Conservation (phyloP, 495 filamentous ascomycete species). For the Aspergillus olivimuriae region DNA sequence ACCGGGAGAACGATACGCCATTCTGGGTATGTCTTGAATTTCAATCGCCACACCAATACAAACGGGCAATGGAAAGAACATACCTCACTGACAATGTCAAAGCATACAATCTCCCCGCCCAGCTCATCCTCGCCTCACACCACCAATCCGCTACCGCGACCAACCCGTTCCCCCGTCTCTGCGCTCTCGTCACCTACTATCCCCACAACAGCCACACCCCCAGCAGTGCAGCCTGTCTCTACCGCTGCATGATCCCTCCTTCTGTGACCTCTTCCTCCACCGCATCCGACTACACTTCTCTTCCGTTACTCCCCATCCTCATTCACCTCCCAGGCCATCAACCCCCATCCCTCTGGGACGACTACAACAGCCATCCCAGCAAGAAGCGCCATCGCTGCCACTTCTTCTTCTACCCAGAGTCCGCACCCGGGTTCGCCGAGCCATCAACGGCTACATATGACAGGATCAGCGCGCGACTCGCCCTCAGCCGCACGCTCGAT, state of each 20-base stretch:
- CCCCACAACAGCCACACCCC: constrained; percentile 26
- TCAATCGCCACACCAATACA: not conserved
- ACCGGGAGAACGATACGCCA: constrained; percentile 39
- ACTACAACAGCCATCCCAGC: constrained; percentile 7
- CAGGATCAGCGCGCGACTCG: constrained; percentile 41
- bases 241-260: constrained; percentile 2
- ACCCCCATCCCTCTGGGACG: constrained; percentile 24
- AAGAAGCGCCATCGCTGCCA: constrained; percentile 42
- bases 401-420: constrained; percentile 41
- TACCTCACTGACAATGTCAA: too few species aligned
- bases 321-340: constrained; percentile 47
- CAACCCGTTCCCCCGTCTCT: constrained; percentile 37
- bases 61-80: too few species aligned
- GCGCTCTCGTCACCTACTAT: constrained; percentile 54
- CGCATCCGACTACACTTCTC: constrained; percentile 32
- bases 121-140: constrained; percentile 46
- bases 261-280: constrained; percentile 25
- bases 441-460: constrained; percentile 17
- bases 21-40: constrained; percentile 32
- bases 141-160: constrained; percentile 33
- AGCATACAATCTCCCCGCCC: constrained; percentile 56
- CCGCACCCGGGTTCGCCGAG: constrained; percentile 30
- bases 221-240: not conserved
- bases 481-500: constrained; percentile 49
- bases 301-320: constrained; percentile 44